These are phyloP conservation scores for Rhynchospora pubera DNA, from an alignment of 176 grass and related monocot genomes.

Conservation along the genomic window DNA sequence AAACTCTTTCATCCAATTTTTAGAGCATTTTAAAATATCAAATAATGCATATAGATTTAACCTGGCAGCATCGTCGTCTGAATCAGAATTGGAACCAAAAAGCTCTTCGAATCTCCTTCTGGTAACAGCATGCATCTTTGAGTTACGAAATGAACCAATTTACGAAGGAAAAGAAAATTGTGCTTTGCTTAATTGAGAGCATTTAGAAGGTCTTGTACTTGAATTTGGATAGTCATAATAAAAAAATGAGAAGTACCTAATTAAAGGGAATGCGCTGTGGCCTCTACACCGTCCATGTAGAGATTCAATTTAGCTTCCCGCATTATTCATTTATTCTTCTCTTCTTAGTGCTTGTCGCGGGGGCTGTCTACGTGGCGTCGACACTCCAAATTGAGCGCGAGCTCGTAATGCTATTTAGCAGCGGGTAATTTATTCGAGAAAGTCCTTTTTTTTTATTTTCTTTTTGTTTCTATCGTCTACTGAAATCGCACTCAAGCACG, in stretches of 20 bases:
- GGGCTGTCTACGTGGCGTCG: not conserved
- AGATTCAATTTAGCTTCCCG: not conserved
- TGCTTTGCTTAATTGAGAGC: not conserved
- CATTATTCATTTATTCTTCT: not conserved
- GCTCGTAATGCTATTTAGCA: not conserved
- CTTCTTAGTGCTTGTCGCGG: not conserved
- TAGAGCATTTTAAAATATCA: not conserved
- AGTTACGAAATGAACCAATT: not conserved
- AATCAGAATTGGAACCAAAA: constrained; percentile 6
- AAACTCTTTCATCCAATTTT: not conserved
- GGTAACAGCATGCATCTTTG: constrained; percentile 15
- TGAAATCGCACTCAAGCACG: too few relatives aligned
- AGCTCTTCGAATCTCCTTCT: constrained; percentile 1
- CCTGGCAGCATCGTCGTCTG: not conserved
- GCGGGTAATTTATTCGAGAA: not conserved
- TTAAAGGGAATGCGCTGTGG: not conserved
- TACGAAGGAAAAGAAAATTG: not conserved
- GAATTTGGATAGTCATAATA: not conserved
- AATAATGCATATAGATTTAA: not conserved
- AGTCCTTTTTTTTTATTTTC: too few relatives aligned
- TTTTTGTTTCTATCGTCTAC: too few relatives aligned
- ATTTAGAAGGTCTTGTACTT: not conserved
- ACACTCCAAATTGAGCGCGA: not conserved
- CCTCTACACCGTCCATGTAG: not conserved
- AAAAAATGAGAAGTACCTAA: not conserved